A percentile compares a stretch with the other conserved stretches of the same genome.
phyloP scores from a whole-genome alignment of 208 protist species.

The Wallacemonas collosoma region DNA sequence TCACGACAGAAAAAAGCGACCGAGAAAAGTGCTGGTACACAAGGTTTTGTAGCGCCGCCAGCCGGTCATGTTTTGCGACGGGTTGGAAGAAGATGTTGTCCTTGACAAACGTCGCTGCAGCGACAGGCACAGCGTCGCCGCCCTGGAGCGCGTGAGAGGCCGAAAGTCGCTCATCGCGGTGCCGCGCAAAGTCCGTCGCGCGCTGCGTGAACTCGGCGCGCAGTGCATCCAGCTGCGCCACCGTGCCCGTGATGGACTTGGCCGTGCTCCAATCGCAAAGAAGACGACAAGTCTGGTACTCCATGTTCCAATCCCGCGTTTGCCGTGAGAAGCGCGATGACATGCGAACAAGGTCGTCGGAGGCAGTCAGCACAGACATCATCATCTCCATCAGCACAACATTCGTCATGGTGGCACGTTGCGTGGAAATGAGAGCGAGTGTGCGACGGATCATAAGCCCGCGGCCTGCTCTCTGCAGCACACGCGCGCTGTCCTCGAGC shows the following conservation, averaged over 20 bases:
- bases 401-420: conserved; percentile 11
- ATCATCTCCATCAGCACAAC: conserved; percentile 27
- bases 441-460: conserved; percentile 36
- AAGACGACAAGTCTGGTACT: conserved; percentile 45
- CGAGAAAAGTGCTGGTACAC: conserved; percentile 27
- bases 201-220: conserved; percentile 32
- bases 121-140: not conserved
- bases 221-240: conserved; percentile 19
- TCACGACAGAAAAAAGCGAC: conserved; percentile 23
- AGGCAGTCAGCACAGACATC: conserved; percentile 37
- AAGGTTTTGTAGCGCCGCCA: conserved; percentile 34
- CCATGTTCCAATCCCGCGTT: conserved; percentile 51
- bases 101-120: conserved; percentile 43
- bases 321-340: conserved; percentile 35
- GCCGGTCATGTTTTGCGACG: conserved; percentile 27
- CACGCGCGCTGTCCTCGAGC: conserved; percentile 39
- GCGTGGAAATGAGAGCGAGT: conserved; percentile 7
- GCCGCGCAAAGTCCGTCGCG: conserved; percentile 17
- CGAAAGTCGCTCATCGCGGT: not conserved
- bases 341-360: conserved; percentile 35
- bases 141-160: not conserved
- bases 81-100: conserved; percentile 57
- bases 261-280: conserved; percentile 31
- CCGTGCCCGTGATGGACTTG: conserved; percentile 15
- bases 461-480: conserved; percentile 53